Evolutionary conservation across 306 rosid genomes (phyloP).

Genomic region (Cucurbita pepo): DNA sequence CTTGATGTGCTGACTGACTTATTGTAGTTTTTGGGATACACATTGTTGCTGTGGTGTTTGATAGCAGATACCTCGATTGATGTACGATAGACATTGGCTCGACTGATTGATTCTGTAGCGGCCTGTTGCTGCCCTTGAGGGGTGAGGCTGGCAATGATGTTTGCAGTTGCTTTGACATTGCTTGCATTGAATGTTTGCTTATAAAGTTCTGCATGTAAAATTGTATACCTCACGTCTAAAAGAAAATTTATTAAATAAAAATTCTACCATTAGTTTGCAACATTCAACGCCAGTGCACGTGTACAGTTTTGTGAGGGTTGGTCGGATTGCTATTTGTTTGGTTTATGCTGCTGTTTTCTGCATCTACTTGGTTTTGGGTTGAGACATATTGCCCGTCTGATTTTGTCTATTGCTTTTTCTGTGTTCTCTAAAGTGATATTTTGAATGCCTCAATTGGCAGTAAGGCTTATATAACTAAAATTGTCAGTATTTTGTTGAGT

Average conservation of each 20-base stretch:
- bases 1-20: conserved; percentile 47
- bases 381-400: background rate
- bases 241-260: background rate
- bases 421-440: too few relatives aligned
- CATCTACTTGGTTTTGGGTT: background rate
- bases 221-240: background rate
- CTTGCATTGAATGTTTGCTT: conserved; percentile 27
- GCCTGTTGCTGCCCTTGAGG: conserved; percentile 34
- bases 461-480: too few relatives aligned
- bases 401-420: too few relatives aligned
- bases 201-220: background rate
- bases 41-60: conserved; percentile 30
- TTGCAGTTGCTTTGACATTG: conserved; percentile 18
- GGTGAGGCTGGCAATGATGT: conserved; percentile 30
- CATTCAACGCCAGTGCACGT: background rate
- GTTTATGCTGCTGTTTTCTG: background rate
- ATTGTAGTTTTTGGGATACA: conserved; percentile 28
- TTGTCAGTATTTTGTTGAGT: too few relatives aligned
- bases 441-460: too few relatives aligned
- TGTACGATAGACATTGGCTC: conserved; percentile 23
- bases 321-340: background rate
- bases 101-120: conserved; percentile 27
- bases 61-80: conserved; percentile 30
- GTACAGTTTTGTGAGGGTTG: background rate
- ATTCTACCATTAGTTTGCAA: background rate